Evolutionary conservation across 2,329 filamentous ascomycete genomes (phyloP).

Genomic region (Fusarium bulbicola): DNA sequence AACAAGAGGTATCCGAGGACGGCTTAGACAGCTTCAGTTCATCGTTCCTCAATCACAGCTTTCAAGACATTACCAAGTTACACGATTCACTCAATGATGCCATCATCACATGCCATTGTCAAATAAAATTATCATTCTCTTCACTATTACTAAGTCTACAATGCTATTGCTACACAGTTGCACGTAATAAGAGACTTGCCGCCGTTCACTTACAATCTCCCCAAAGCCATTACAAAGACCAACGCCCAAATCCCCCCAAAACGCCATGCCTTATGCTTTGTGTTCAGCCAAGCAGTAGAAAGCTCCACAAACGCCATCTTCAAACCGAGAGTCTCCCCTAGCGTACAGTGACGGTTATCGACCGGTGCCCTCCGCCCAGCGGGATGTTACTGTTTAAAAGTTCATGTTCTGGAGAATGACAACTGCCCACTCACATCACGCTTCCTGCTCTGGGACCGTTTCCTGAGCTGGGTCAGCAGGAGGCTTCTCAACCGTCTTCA

Average conservation of each 20-base stretch:
- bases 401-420: background rate
- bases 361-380: slow-evolving; percentile 6
- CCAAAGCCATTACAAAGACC: background rate
- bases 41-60: background rate
- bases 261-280: slow-evolving; percentile 35
- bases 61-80: background rate
- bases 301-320: slow-evolving; percentile 36
- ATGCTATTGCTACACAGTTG: background rate
- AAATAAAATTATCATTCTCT: slow-evolving; percentile 13
- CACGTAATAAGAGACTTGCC: slow-evolving; percentile 14
- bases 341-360: background rate
- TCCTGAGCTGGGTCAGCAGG: slow-evolving; percentile 43
- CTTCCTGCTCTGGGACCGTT: slow-evolving; percentile 28
- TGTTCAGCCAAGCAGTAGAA: slow-evolving; percentile 28
- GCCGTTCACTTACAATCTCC: slow-evolving; percentile 18
- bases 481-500: slow-evolving; percentile 48
- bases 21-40: background rate
- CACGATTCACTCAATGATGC: slow-evolving; percentile 8
- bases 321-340: slow-evolving; percentile 20
- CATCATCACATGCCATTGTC: slow-evolving; percentile 5
- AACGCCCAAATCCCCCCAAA: slow-evolving; percentile 15
- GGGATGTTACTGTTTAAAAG: slow-evolving; percentile 2
- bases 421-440: background rate
- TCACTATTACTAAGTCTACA: slow-evolving; percentile 7
- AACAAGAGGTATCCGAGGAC: background rate